Evolutionary conservation across 257 asterid species (phyloP).

Genomic region (Ilex aquifolium): DNA sequence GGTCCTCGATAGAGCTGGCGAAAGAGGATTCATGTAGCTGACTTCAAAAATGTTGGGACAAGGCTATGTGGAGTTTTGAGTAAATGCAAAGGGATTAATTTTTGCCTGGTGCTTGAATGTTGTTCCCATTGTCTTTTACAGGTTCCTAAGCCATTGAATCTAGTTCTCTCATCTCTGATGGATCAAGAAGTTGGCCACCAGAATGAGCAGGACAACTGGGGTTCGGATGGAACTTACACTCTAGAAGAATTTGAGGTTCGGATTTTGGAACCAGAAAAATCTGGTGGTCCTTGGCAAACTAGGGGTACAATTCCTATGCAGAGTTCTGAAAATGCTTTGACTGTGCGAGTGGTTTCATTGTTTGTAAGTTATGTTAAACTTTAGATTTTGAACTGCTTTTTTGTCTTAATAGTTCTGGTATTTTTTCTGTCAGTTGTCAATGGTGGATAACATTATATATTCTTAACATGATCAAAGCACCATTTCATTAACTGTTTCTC

Average conservation of each 20-base stretch:
- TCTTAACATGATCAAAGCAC: not conserved
- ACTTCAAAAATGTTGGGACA: no score
- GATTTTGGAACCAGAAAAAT: slow-evolving; percentile 84
- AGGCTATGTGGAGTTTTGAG: no score
- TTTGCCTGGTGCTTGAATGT: not conserved
- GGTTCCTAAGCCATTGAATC: slow-evolving; percentile 88
- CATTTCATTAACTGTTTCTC: not conserved
- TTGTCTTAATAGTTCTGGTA: not conserved
- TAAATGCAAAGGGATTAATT: not conserved
- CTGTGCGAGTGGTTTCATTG: slow-evolving; percentile 84
- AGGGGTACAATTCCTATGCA: slow-evolving; percentile 90
- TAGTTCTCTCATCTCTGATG: slow-evolving; percentile 77
- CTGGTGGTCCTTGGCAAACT: slow-evolving; percentile 86
- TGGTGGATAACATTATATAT: not conserved
- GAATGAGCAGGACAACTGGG: slow-evolving; percentile 63
- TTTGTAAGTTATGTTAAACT: slow-evolving; percentile 50
- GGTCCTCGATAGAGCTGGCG: no score
- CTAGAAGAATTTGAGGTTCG: slow-evolving; percentile 94
- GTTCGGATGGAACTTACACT: slow-evolving; percentile 74
- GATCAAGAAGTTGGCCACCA: slow-evolving; percentile 96
- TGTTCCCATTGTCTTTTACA: slow-evolving; percentile 18
- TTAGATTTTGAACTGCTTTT: not conserved
- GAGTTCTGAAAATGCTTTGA: slow-evolving; percentile 90
- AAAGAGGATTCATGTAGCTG: no score
- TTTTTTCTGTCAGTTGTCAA: slow-evolving; percentile 1